Conservation (phyloP, 2,329 filamentous ascomycete species). For the Paramyrothecium roridum region DNA sequence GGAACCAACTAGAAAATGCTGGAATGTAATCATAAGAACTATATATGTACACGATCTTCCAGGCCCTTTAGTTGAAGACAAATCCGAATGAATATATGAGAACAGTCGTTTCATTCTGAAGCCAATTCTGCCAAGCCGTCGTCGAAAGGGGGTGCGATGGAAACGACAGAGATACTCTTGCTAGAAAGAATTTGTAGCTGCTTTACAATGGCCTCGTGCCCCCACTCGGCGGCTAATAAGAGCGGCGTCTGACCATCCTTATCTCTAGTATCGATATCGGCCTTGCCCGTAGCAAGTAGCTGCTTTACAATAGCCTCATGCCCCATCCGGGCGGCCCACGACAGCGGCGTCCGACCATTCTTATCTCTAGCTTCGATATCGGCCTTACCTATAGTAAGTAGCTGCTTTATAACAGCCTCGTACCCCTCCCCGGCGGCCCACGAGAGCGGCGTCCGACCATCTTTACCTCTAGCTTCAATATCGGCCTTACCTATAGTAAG, state of each 20-base stretch:
- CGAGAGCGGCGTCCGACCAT: neutral
- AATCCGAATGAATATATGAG: neutral
- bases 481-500: constrained; percentile 2
- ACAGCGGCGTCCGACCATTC: too few relatives aligned
- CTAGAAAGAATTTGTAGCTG: neutral
- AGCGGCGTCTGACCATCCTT: neutral
- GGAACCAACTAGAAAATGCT: neutral
- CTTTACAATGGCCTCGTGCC: neutral
- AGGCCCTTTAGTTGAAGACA: neutral
- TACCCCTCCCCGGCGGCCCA: neutral
- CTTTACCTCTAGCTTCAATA: neutral
- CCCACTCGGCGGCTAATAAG: neutral
- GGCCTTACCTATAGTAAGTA: constrained; percentile 2
- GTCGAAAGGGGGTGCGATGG: too few relatives aligned
- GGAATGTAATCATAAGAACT: neutral
- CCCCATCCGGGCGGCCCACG: too few relatives aligned
- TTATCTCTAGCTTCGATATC: too few relatives aligned
- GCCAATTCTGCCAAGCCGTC: neutral
- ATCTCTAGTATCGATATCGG: constrained; percentile 2
- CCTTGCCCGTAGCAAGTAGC: constrained; percentile 3
- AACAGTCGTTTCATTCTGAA: neutral
- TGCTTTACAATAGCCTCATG: neutral
- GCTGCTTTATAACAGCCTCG: neutral
- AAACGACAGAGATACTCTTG: neutral
- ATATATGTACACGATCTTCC: neutral